Base-by-base conservation (phyloP, 768 basidiomycete species). In the Pisolithus microcarpus region DNA sequence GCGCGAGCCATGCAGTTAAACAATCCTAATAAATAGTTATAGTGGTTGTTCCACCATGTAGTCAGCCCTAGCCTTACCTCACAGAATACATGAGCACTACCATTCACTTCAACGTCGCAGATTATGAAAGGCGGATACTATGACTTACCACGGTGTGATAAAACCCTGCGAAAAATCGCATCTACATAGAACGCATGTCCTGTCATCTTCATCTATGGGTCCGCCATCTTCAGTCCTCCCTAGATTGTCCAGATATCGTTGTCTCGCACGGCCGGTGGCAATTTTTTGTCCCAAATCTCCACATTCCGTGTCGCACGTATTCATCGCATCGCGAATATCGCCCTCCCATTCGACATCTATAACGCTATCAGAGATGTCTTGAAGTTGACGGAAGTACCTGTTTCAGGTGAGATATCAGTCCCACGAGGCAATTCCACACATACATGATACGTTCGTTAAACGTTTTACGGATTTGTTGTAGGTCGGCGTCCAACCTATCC, bases 311-410 rank as follows among this genome's bases (percentile, higher is more conserved):
- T 67, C 58, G 46, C 71, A 69, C 15, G 67, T 72, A 18, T 72
- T 58, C 36, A 85, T 72, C 16, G 83, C 82, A 23, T 68, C 68
- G 10, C 73, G 54, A 1, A 74, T 60, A 10, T 38, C 9, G 4
- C 69, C 72, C 37, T 85, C 81, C 76, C 80, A 84, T 11, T 72
- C 69, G 1, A 78, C 79, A 56, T 85, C 82, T 7, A 75, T 69
- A 11, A 94, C 91, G 0, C 65, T 65, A 58, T 94, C 92, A 3
- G 91, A 93, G 6, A 95, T 86, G 58, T 92, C 91, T 67, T 95
- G 92, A 6, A 95, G 72, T 54, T 92, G 89, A 16, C 87, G 80
- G 75, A 92, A 94, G 64, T 91, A 93, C 15, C 73, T 75, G 52
- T 59, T 50, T 56, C 4, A 11, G 1, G 7, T 66, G 1, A 65